Base-by-base conservation (phyloP, 2,329 filamentous ascomycete genomes). In the Penicillium psychrosexuale region DNA sequence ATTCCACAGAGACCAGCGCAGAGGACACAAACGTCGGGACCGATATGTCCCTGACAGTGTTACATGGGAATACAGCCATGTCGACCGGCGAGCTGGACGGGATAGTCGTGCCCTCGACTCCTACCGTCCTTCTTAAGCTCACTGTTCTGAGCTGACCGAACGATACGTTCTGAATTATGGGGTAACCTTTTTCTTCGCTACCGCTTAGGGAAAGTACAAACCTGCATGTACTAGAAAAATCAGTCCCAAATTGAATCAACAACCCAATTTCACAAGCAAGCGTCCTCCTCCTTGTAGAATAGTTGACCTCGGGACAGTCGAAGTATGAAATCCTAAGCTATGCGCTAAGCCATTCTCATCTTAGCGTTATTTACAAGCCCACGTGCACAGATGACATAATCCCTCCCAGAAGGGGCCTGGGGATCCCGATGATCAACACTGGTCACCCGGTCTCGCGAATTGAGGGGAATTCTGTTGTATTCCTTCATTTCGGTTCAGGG, bases 71-170 rank as follows among this genome's bases (percentile, higher is more conserved):
- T 24, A 36, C 13, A 48, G 46, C 8, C 34, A 30, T 9, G 6
- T 30, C 19, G 24, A 13, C 27, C 38, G 28, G 15, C 17, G n/a
- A 9, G 24, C n/a, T n/a, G 45, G 22, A 24, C 33, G 38, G 31
- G 34, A 42, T 15, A 53, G 53, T 17, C 62, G 59, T 12, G n/a
- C 31, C 8, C 38, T 64, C 4, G 68, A 69, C 49, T 68, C 63
- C 24, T 69, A 70, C 47, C 66, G 68, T 17, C 62, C 63, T 11
- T 45, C 63, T 11, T 45, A 51, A 9, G n/a, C 30, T n/a, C 15
- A 27, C 13, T 39, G 19, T 8, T 17, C 28, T 22, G 19, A 37
- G 6, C 5, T 38, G 8, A 9, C 45, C 12, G 17, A 13, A 19
- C 1, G 11, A 39, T 15, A 19, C 27, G 11, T 17, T 13, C 36